Base-by-base conservation (phyloP, 2,329 filamentous ascomycete species). In the Achaetomium macrosporum region DNA sequence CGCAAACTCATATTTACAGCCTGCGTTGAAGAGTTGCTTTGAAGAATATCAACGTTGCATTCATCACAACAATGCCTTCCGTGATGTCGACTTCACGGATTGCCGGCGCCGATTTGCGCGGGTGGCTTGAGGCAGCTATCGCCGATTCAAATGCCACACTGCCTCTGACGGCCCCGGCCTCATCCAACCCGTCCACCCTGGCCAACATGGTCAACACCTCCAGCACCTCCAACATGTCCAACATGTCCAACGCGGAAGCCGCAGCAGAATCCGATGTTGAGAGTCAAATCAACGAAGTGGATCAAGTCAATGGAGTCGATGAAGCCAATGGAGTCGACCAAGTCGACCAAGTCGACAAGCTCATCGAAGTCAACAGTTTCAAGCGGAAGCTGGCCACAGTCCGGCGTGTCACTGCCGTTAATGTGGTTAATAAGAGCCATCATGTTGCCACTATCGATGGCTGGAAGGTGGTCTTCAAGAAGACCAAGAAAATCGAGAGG, bases 401-500 rank as follows among this genome's bases (percentile, higher is more conserved):
- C 30, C 59, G 63, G 0, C 39, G 41, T 12, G 56, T 67, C 35
- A n/a, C 31, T 1, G 33, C 44, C 1, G 19, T 61, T 12, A 47
- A 39, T 2, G n/a, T 41, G 1, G 20, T 56, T 16, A 49, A 37
- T 31, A 19, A 20, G 1, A 31, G 17, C 2, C 13, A 50, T n/a
- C 20, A 53, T 2, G 17, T 63, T 9, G 52, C 56, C 2, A 50
- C 43, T 12, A 40, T 68, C 13, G 65, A 64, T 42, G 65, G 64
- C 12, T 68, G 65, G 65, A 58, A 42, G 1, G 61, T 64, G 29
- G 49, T 59, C 1, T 59, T 64, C 5, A 47, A 50, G 10, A 53
- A 45, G 3, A 17, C 11, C 12, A 29, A 52, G 9, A 37, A 44
- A 1, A 63, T 66, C 50, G 11, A 19, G 19, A 16, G 29, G 8